Evolutionary conservation across 1,139 yeast genomes (phyloP).

Genomic region (Saccharomyces uvarum): DNA sequence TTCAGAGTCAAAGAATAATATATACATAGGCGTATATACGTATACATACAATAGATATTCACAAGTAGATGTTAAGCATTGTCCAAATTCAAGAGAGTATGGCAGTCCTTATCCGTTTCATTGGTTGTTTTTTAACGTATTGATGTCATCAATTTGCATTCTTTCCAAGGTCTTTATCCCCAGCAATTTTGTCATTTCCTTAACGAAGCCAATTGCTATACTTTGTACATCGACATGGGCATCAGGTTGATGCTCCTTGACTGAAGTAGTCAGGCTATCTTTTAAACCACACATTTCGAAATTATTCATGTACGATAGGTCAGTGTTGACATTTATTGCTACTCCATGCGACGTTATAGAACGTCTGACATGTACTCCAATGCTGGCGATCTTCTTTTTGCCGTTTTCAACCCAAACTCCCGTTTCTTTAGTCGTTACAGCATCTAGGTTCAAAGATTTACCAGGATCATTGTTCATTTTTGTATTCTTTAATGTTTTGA

Average conservation of each 20-base stretch:
- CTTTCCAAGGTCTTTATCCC: slow-evolving; percentile 42
- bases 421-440: slow-evolving; percentile 59
- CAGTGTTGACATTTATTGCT: slow-evolving; percentile 71
- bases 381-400: slow-evolving; percentile 66
- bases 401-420: slow-evolving; percentile 74
- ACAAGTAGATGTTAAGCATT: not conserved
- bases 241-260: slow-evolving; percentile 30
- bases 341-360: slow-evolving; percentile 86
- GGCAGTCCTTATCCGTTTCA: not conserved
- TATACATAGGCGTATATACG: not conserved
- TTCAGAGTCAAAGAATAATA: not conserved
- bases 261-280: slow-evolving; percentile 48
- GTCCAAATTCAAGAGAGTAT: not conserved
- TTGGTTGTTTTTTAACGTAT: slow-evolving; percentile 9
- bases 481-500: slow-evolving; percentile 41
- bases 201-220: slow-evolving; percentile 46
- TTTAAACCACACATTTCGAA: slow-evolving; percentile 84
- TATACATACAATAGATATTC: not conserved
- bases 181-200: slow-evolving; percentile 44
- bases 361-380: slow-evolving; percentile 81
- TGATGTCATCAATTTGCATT: slow-evolving; percentile 29
- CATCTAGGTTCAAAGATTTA: slow-evolving; percentile 37
- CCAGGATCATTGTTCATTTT: slow-evolving; percentile 12
- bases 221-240: slow-evolving; percentile 32
- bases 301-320: slow-evolving; percentile 59